These are phyloP conservation scores for Arthrobotrys pseudoclavata DNA, from an alignment of 2,329 filamentous ascomycete species.

Conservation along the genomic window DNA sequence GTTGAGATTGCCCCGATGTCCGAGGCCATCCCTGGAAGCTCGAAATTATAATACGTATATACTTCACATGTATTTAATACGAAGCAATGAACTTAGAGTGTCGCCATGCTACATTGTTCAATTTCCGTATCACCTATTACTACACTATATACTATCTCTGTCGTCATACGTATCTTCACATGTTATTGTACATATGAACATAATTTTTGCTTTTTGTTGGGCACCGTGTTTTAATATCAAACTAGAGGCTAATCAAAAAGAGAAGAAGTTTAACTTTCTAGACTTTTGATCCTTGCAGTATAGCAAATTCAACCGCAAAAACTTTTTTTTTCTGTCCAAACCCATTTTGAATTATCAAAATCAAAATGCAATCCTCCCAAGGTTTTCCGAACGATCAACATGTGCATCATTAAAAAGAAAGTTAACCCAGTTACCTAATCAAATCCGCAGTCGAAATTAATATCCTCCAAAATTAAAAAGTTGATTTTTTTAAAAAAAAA, in stretches of 20 bases:
- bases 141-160: slow-evolving; percentile 7
- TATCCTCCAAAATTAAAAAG: background rate
- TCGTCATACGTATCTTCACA: slow-evolving; percentile 11
- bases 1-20: slow-evolving; percentile 66
- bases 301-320: background rate
- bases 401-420: slow-evolving; percentile 2
- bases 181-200: slow-evolving; percentile 45
- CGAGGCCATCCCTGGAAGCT: slow-evolving; percentile 33
- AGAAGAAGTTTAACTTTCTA: background rate
- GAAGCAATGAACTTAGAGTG: background rate
- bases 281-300: background rate
- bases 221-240: slow-evolving; percentile 13
- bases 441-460: background rate
- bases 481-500: background rate
- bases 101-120: background rate
- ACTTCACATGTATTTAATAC: background rate
- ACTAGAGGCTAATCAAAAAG: background rate
- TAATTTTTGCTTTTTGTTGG: slow-evolving; percentile 23
- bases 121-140: slow-evolving; percentile 7
- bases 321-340: slow-evolving; percentile 5
- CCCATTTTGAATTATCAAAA: background rate
- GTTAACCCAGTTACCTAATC: background rate
- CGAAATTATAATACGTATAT: slow-evolving; percentile 31
- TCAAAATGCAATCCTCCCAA: slow-evolving; percentile 8
- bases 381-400: background rate